These are phyloP conservation scores for Entelexis sorbosivorans DNA, from an alignment of 1,139 yeast genomes.

Conservation along the genomic window DNA sequence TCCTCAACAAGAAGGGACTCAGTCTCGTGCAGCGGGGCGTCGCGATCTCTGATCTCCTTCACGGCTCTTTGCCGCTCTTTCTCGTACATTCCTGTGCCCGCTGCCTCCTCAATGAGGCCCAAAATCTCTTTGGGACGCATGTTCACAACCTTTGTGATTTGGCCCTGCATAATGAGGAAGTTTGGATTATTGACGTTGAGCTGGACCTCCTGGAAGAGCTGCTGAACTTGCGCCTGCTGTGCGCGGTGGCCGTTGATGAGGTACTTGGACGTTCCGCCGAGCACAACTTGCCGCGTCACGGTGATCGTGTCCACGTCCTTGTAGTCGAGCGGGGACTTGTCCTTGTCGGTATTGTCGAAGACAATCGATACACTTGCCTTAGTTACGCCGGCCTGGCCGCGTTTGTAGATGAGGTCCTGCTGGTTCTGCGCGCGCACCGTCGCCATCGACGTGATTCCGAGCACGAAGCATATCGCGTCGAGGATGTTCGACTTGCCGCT, in stretches of 20 bases:
- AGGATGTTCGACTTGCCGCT: constrained; percentile 76
- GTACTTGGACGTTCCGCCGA: constrained; percentile 89
- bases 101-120: constrained; percentile 92
- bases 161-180: constrained; percentile 96
- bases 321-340: constrained; percentile 79
- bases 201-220: constrained; percentile 86
- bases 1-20: constrained; percentile 65
- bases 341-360: constrained; percentile 69
- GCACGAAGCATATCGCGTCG: constrained; percentile 96
- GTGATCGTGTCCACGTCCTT: constrained; percentile 71
- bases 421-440: constrained; percentile 88
- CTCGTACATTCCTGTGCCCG: constrained; percentile 93
- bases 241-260: constrained; percentile 94
- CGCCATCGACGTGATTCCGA: constrained; percentile 88
- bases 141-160: constrained; percentile 89
- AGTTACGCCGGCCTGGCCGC: constrained; percentile 97
- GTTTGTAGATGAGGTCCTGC: constrained; percentile 87
- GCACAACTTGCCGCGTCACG: constrained; percentile 80
- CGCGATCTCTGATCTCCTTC: constrained; percentile 84
- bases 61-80: constrained; percentile 87
- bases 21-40: constrained; percentile 70
- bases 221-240: constrained; percentile 85
- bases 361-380: constrained; percentile 95
- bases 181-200: constrained; percentile 93
- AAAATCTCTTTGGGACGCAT: constrained; percentile 89